phyloP scores from a whole-genome alignment of 805 yeast genomes.

The Cephaloascus fragrans region DNA sequence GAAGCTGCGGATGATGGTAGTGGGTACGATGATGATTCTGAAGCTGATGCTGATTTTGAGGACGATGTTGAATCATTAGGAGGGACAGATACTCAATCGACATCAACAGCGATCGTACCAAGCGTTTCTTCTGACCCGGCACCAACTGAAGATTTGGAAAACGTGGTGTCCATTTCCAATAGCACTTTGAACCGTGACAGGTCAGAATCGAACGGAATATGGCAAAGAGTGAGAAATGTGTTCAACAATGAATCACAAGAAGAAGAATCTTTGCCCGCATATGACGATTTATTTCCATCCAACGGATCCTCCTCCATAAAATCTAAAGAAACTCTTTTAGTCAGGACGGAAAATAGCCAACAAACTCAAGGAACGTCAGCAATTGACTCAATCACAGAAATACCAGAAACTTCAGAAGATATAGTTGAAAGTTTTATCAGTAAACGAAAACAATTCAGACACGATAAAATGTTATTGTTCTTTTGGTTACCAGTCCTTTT shows the following conservation, averaged over 20 bases:
- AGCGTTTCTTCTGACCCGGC: too few species aligned
- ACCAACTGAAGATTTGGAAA: too few species aligned
- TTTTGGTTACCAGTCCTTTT: conserved; percentile 84
- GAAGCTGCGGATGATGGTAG: conserved; percentile 14
- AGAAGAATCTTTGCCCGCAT: conserved; percentile 45
- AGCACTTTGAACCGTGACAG: not conserved
- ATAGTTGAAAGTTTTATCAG: conserved; percentile 9
- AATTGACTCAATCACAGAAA: conserved; percentile 5
- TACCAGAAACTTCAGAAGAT: conserved; percentile 5
- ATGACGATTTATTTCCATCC: conserved; percentile 67
- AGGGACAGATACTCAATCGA: conserved; percentile 1
- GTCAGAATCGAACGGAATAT: conserved; percentile 16
- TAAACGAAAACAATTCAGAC: conserved; percentile 41
- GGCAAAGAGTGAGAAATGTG: conserved; percentile 34
- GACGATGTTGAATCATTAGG: not conserved
- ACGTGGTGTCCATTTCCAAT: too few species aligned
- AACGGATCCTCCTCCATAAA: conserved; percentile 12
- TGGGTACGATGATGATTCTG: conserved; percentile 21
- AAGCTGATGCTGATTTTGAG: conserved; percentile 1
- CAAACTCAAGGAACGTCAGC: conserved; percentile 9
- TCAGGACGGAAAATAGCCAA: conserved; percentile 5
- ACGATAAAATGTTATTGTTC: conserved; percentile 78
- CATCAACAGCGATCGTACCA: conserved; percentile 2
- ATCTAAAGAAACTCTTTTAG: not conserved
- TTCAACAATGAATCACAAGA: conserved; percentile 19